phyloP scores from a whole-genome alignment of 179 eudicot genomes.

The Spergularia azorica region DNA sequence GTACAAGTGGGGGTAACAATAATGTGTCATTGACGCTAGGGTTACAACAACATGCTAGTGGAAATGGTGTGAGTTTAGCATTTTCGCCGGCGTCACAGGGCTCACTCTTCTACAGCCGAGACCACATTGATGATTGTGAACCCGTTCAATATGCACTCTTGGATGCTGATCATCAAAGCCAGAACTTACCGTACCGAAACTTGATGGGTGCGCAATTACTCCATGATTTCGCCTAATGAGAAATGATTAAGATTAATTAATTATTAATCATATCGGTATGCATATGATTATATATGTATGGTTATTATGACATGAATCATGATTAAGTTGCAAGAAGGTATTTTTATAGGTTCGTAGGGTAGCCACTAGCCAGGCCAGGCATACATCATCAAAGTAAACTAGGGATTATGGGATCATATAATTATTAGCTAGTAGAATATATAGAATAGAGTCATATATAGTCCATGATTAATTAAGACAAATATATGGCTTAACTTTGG shows the following conservation, averaged over 20 bases:
- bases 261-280: constrained; percentile 4
- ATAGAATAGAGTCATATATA: not conserved
- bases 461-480: constrained; percentile 23
- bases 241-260: not conserved
- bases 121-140: constrained; percentile 68
- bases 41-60: constrained; percentile 73
- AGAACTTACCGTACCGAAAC: constrained; percentile 78
- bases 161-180: constrained; percentile 56
- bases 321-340: constrained; percentile 5
- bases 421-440: not conserved
- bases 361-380: not conserved
- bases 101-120: constrained; percentile 65
- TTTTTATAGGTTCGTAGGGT: constrained; percentile 16
- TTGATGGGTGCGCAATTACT: constrained; percentile 93
- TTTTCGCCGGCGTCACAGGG: constrained; percentile 48
- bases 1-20: constrained; percentile 30
- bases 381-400: not conserved
- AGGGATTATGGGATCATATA: not conserved
- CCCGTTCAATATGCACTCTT: constrained; percentile 60
- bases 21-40: constrained; percentile 84
- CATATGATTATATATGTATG: not conserved
- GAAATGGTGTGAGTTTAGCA: constrained; percentile 57
- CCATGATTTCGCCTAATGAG: constrained; percentile 67
- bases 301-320: not conserved
- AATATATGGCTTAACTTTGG: constrained; percentile 29